phyloP scores from a whole-genome alignment of 441 rosid species.

The Euphorbia celastroides region DNA sequence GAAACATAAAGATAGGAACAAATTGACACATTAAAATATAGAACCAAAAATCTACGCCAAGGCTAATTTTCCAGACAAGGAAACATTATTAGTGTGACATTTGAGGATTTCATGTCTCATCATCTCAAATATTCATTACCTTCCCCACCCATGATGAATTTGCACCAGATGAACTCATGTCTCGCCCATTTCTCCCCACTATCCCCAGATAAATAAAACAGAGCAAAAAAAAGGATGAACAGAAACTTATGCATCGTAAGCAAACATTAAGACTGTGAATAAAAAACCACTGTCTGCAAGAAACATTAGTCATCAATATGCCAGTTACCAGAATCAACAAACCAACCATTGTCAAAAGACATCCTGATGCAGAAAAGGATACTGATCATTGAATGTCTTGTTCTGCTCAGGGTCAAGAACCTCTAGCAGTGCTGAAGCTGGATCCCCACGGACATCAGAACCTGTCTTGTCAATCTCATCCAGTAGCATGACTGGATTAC shows the following conservation, averaged over 20 bases:
- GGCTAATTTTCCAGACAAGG: neutral
- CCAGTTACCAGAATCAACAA: neutral
- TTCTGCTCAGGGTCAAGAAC: constrained; percentile 99
- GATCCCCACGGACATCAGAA: constrained; percentile 97
- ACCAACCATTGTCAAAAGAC: constrained; percentile 8
- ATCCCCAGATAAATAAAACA: neutral
- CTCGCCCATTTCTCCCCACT: neutral
- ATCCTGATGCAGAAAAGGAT: constrained; percentile 45
- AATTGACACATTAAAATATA: neutral
- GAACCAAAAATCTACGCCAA: neutral
- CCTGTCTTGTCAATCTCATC: constrained; percentile 99
- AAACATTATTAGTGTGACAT: neutral
- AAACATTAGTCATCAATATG: neutral
- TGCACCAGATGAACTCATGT: neutral
- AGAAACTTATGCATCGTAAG: neutral
- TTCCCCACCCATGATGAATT: neutral
- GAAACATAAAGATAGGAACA: neutral
- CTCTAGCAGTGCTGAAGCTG: constrained; percentile 97
- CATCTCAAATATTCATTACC: constrained; percentile 1
- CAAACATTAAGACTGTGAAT: neutral
- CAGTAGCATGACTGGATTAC: constrained; percentile 95
- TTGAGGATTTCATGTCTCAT: neutral
- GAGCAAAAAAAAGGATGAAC: neutral
- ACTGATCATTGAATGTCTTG: constrained; percentile 91
- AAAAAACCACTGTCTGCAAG: neutral